Conservation (phyloP, 2,329 filamentous ascomycete species). For the Leptoxyphium fumago region DNA sequence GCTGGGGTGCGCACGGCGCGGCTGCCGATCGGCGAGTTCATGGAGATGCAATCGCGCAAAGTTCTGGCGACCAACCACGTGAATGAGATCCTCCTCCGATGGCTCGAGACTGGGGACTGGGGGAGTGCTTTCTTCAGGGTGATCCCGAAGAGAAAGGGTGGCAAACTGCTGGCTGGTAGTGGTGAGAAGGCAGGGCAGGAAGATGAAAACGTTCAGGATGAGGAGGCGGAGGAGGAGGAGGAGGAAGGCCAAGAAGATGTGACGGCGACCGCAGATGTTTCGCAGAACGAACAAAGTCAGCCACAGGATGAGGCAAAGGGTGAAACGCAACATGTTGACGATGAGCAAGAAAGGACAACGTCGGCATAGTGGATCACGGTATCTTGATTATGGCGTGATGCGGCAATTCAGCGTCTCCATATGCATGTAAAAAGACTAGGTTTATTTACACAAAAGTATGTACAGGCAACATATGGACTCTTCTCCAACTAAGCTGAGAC, state of each 20-base stretch:
- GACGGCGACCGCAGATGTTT: neutral
- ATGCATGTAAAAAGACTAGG: too few species aligned
- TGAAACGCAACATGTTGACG: too few species aligned
- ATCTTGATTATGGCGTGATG: too few species aligned
- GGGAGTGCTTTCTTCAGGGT: slow-evolving; percentile 74
- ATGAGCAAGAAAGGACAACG: too few species aligned
- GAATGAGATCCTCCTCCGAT: slow-evolving; percentile 87
- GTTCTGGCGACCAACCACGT: slow-evolving; percentile 93
- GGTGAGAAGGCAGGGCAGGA: slow-evolving; percentile 5
- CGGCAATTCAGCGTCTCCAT: too few species aligned
- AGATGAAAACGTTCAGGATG: slow-evolving; percentile 5
- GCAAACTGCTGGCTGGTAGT: slow-evolving; percentile 37
- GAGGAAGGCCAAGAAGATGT: neutral
- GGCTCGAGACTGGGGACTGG: slow-evolving; percentile 86
- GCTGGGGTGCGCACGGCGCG: slow-evolving; percentile 74
- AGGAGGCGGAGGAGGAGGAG: slow-evolving; percentile 5
- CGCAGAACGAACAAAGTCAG: too few species aligned
- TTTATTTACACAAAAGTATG: too few species aligned
- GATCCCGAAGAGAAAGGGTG: slow-evolving; percentile 83
- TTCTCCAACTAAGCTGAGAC: too few species aligned
- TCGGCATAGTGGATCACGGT: too few species aligned
- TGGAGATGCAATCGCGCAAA: slow-evolving; percentile 75
- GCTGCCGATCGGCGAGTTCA: slow-evolving; percentile 86
- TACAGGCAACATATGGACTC: too few species aligned
- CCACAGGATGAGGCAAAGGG: too few species aligned